A percentile compares a stretch with the other conserved stretches of the same genome.
phyloP scores from a whole-genome alignment of 2,329 filamentous ascomycete species.

The Cladosporium sp. region DNA sequence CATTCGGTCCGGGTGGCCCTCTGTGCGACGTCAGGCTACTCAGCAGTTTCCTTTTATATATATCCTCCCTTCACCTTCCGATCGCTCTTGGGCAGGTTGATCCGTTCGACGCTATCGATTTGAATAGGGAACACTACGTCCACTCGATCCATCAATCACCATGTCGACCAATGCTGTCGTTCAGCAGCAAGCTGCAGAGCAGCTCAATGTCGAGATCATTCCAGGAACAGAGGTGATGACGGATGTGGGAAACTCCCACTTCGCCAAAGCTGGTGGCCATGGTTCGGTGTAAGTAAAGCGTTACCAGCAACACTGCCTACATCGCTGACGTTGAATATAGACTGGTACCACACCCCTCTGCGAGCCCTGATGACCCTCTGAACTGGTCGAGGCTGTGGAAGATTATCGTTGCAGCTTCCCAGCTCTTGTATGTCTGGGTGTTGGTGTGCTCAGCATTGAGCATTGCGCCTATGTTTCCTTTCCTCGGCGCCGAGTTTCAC shows the following conservation, averaged over 20 bases:
- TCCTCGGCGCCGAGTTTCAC: slow-evolving; percentile 38
- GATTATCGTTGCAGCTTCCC: slow-evolving; percentile 34
- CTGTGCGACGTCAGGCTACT: too few relatives aligned
- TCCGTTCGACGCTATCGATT: too few relatives aligned
- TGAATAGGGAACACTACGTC: too few relatives aligned
- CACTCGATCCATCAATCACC: neutral
- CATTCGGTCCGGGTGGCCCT: neutral
- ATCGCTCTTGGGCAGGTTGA: too few relatives aligned
- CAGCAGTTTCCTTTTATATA: too few relatives aligned
- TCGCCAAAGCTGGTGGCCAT: slow-evolving; percentile 25
- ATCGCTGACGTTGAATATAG: slow-evolving; percentile 11
- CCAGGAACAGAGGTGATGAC: slow-evolving; percentile 30
- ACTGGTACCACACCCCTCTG: slow-evolving; percentile 26
- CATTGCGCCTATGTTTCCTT: slow-evolving; percentile 42
- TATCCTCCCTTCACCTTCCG: too few relatives aligned
- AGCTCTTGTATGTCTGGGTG: slow-evolving; percentile 41
- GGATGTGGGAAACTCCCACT: slow-evolving; percentile 25
- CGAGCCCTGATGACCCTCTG: slow-evolving; percentile 23
- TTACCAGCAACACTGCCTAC: neutral
- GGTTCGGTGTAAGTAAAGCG: slow-evolving; percentile 23
- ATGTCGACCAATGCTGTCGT: neutral
- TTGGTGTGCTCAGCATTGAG: slow-evolving; percentile 40
- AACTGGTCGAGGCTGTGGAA: slow-evolving; percentile 29
- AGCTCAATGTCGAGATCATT: slow-evolving; percentile 27
- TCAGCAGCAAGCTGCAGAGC: slow-evolving; percentile 17